Conservation (phyloP, 495 filamentous ascomycete species). For the Achaetomiella virescens region DNA sequence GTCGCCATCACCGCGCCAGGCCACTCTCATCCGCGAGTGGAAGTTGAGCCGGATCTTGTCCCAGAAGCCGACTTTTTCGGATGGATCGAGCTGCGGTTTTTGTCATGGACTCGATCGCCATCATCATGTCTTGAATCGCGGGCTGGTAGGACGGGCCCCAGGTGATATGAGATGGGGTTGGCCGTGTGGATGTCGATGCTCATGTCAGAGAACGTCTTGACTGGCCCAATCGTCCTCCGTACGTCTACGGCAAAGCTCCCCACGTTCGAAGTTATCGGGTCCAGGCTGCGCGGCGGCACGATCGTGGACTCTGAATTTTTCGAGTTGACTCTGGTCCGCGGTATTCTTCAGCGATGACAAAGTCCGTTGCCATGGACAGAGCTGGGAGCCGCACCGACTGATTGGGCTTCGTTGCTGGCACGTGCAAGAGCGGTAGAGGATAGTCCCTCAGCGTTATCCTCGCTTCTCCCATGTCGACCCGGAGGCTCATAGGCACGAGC, state of each 20-base stretch:
- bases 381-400: constrained; percentile 78
- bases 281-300: constrained; percentile 56
- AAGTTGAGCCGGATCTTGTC: constrained; percentile 95
- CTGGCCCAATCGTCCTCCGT: constrained; percentile 84
- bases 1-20: constrained; percentile 93
- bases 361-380: constrained; percentile 80
- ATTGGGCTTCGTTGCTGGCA: constrained; percentile 71
- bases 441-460: constrained; percentile 84
- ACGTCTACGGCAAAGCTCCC: constrained; percentile 76
- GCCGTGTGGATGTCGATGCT: constrained; percentile 86
- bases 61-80: constrained; percentile 94
- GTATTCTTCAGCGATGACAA: constrained; percentile 94
- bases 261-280: constrained; percentile 36
- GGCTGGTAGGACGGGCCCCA: constrained; percentile 98
- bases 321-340: constrained; percentile 70
- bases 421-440: constrained; percentile 83
- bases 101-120: constrained; percentile 95
- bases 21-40: constrained; percentile 82
- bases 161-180: constrained; percentile 82
- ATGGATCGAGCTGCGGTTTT: constrained; percentile 91
- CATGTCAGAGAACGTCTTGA: constrained; percentile 95
- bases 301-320: constrained; percentile 77
- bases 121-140: constrained; percentile 99
- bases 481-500: constrained; percentile 81
- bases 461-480: constrained; percentile 87